Percentiles rank a stretch among this genome's conserved stretches.
These are phyloP conservation scores for Suillus subluteus DNA, from an alignment of 768 basidiomycete species.

Conservation along the genomic window DNA sequence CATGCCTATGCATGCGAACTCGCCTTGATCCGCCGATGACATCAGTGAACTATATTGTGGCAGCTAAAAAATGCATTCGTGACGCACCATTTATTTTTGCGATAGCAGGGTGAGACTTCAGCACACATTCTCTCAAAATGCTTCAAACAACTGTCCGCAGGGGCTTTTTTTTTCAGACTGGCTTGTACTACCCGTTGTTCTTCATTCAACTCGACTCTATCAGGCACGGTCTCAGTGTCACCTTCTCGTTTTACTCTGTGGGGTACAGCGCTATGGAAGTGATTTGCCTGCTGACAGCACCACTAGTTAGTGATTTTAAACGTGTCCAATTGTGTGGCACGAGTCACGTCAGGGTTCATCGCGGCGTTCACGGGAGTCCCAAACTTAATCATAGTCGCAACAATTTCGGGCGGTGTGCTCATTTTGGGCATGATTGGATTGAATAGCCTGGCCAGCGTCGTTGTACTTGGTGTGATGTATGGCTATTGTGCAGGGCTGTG, in stretches of 20 bases:
- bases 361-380: slow-evolving; percentile 42
- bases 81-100: slow-evolving; percentile 9
- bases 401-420: slow-evolving; percentile 34
- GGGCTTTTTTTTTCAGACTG: slow-evolving; percentile 29
- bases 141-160: neutral
- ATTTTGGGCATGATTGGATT: slow-evolving; percentile 47
- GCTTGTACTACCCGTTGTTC: slow-evolving; percentile 52
- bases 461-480: slow-evolving; percentile 44
- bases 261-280: slow-evolving; percentile 6
- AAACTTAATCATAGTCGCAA: slow-evolving; percentile 42
- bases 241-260: slow-evolving; percentile 54
- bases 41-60: slow-evolving; percentile 4
- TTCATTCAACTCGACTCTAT: slow-evolving; percentile 55
- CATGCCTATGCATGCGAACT: slow-evolving; percentile 33
- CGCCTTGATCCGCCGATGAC: slow-evolving; percentile 36
- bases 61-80: neutral
- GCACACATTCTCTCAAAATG: neutral
- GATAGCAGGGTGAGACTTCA: slow-evolving; percentile 8
- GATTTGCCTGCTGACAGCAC: neutral
- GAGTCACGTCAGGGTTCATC: slow-evolving; percentile 34
- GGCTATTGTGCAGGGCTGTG: slow-evolving; percentile 48
- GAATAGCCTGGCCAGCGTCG: slow-evolving; percentile 35
- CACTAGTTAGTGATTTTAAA: slow-evolving; percentile 36
- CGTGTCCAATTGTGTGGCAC: slow-evolving; percentile 31
- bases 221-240: slow-evolving; percentile 44